These are phyloP conservation scores for Ophiocordyceps sinensis DNA, from an alignment of 2,329 filamentous ascomycete genomes.

Conservation along the genomic window DNA sequence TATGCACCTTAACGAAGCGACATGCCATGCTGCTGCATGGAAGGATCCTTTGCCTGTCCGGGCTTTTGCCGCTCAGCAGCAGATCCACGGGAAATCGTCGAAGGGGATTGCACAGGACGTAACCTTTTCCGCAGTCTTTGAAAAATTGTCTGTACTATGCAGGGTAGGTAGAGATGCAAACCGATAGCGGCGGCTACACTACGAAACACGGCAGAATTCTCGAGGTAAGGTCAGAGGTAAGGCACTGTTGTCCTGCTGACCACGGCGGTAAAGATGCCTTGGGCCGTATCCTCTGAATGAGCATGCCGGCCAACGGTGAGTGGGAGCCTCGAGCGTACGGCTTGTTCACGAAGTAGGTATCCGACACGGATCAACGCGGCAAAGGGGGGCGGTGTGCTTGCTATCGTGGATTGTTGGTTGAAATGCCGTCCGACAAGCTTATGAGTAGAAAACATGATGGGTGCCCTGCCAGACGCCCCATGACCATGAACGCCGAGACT, in stretches of 20 bases:
- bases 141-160: conserved; percentile 3
- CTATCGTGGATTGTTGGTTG: neutral
- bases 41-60: neutral
- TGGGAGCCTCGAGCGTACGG: neutral
- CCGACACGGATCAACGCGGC: neutral
- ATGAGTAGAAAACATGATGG: conserved; percentile 13
- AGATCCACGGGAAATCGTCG: neutral
- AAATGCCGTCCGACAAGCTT: neutral
- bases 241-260: conserved; percentile 24
- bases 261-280: conserved; percentile 3
- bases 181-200: conserved; percentile 1
- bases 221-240: conserved; percentile 44
- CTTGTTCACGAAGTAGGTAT: neutral
- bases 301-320: neutral
- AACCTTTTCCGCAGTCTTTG: neutral
- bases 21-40: neutral
- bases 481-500: conserved; percentile 19
- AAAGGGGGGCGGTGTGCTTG: neutral
- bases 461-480: conserved; percentile 13
- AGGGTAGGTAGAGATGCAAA: conserved; percentile 4
- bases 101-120: neutral
- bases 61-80: no score
- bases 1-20: neutral
- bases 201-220: conserved; percentile 5
- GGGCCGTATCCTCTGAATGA: neutral